Evolutionary conservation across 371 early-diverging fungal species (phyloP), one percentile per base, ranked within the genome.

Genomic region (Rhizomucor miehei): DNA sequence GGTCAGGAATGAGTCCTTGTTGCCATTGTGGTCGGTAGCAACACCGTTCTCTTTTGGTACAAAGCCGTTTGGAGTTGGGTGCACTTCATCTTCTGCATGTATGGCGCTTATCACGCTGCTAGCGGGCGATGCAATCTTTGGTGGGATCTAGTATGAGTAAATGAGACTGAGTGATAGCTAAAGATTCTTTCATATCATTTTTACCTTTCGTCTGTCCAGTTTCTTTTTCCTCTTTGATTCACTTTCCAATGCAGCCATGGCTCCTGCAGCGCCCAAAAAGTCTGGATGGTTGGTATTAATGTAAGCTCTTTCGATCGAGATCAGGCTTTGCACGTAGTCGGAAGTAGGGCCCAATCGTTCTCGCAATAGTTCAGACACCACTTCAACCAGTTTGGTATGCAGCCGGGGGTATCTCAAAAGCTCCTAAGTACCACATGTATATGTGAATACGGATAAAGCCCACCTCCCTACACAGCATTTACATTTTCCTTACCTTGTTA

Each of bases 221-320:
- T 69, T 74, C 60, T 77, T 77, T 54, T 84, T 82, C 63, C 73
- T 76, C 46, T 73, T 78, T 8, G 73, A 68, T 39, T 75, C 78
- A 10, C 57, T 72, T 53, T 84, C 81, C 10, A 88, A 45, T 8
- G 73, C 75, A 14, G 79, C 71, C 80, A 92, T 82, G 19, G 92
- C 91, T n/a, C 90, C 90, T 1, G 85, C 86, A 0, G 86, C 92
- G 44, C 93, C 90, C 51, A 90, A 79, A 66, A 95, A 95, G 62
- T 95, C 94, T 4, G 94, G 93, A 67, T 95, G 94, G 66, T 90
- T 92, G 47, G 96, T 95, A 62, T 93, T 94, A 64, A 97, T 93
- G 63, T 95, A 97, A 1, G 92, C 87, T 44, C 87, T 80, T 68
- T 97, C 90, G 66, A 95, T 95, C 49, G 88, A 71, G 59, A 97